Percentiles rank a stretch among this genome's conserved stretches.
Evolutionary conservation across 2,329 filamentous ascomycete species (phyloP).

Genomic region (Aspergillus fischeri): DNA sequence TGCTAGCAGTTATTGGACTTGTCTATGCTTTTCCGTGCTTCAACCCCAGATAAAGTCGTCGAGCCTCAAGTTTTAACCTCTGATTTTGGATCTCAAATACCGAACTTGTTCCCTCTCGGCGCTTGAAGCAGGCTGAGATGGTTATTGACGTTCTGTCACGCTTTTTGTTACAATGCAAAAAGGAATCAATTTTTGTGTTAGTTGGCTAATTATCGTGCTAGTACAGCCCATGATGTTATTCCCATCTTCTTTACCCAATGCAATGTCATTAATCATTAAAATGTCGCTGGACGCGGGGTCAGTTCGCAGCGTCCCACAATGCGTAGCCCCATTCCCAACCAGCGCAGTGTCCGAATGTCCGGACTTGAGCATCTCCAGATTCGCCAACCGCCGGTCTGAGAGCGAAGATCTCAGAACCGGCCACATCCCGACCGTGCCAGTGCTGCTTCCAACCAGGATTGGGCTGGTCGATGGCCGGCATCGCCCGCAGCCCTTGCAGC

Average conservation of each 20-base stretch:
- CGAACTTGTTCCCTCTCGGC: too few relatives aligned
- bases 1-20: too few relatives aligned
- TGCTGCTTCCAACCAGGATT: conserved; percentile 11
- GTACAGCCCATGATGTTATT: too few relatives aligned
- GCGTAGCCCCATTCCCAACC: conserved; percentile 41
- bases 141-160: too few relatives aligned
- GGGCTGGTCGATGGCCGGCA: conserved; percentile 9
- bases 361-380: neutral
- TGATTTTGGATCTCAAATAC: too few relatives aligned
- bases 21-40: too few relatives aligned
- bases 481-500: neutral
- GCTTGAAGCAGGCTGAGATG: too few relatives aligned
- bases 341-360: conserved; percentile 5
- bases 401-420: neutral
- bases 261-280: neutral
- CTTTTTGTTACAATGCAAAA: too few relatives aligned
- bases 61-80: too few relatives aligned
- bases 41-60: too few relatives aligned
- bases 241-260: neutral
- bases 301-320: conserved; percentile 37
- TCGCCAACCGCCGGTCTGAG: neutral
- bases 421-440: conserved; percentile 4
- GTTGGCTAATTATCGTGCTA: too few relatives aligned
- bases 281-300: neutral
- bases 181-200: too few relatives aligned